Evolutionary conservation across 2,329 filamentous ascomycete species (phyloP).

Genomic region (Septoria petroselini): DNA sequence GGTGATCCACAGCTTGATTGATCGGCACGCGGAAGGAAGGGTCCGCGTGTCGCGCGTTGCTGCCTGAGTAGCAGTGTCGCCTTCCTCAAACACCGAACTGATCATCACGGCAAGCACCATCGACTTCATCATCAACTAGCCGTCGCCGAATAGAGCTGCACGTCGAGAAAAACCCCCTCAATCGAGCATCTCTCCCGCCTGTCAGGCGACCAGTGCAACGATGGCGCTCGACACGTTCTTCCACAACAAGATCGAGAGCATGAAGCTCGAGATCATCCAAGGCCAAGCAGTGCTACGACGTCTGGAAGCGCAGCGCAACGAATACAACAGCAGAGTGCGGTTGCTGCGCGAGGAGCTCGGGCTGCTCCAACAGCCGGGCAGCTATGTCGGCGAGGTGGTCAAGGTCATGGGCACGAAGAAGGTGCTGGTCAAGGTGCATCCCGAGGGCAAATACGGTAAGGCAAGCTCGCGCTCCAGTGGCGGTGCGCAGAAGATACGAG

Average conservation of each 20-base stretch:
- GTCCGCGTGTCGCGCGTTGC: background rate
- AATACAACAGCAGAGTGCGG: slow-evolving; percentile 97
- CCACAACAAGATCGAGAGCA: slow-evolving; percentile 99
- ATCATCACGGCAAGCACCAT: slow-evolving; percentile 12
- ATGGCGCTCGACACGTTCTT: slow-evolving; percentile 99
- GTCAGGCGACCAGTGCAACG: slow-evolving; percentile 42
- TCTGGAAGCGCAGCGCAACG: slow-evolving; percentile 95
- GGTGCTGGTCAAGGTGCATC: slow-evolving; percentile 97
- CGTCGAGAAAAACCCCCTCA: background rate
- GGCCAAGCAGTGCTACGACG: slow-evolving; percentile 92
- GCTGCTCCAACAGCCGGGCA: slow-evolving; percentile 91
- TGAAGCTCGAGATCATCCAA: slow-evolving; percentile 99
- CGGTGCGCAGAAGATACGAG: background rate
- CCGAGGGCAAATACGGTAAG: slow-evolving; percentile 98
- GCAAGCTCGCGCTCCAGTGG: background rate
- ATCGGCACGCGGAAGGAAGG: too few relatives aligned
- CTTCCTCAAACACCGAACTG: slow-evolving; percentile 5
- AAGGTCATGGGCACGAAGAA: slow-evolving; percentile 99
- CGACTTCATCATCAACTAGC: slow-evolving; percentile 4
- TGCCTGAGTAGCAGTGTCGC: background rate
- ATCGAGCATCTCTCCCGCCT: background rate
- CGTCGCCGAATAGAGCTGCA: background rate
- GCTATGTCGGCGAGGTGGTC: slow-evolving; percentile 98
- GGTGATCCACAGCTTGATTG: too few relatives aligned
- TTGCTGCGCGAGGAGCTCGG: slow-evolving; percentile 93